phyloP scores from a whole-genome alignment of 805 yeast species.

The Kodamaea hsintzibuensis region DNA sequence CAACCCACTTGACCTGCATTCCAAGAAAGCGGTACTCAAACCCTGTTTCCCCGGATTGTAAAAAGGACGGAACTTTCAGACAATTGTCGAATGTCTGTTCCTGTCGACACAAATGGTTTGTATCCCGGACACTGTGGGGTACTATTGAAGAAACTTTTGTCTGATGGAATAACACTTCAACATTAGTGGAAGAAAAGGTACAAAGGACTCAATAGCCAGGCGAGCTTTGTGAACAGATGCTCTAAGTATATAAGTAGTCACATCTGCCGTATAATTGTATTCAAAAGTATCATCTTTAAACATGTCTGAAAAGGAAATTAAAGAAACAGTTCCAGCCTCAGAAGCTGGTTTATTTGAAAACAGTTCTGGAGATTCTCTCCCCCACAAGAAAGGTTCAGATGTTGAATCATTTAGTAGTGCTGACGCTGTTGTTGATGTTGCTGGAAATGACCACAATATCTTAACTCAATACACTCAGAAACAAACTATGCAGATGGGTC shows the following conservation, averaged over 20 bases:
- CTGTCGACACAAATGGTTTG: neutral
- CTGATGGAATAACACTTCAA: neutral
- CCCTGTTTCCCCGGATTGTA: conserved; percentile 2
- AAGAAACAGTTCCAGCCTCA: neutral
- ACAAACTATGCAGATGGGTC: conserved; percentile 69
- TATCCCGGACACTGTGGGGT: neutral
- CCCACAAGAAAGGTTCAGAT: conserved; percentile 4
- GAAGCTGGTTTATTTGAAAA: conserved; percentile 8
- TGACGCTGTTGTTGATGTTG: conserved; percentile 13
- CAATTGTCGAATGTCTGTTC: neutral
- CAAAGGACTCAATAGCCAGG: neutral
- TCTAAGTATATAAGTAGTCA: neutral
- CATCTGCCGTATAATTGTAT: neutral
- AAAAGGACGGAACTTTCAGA: neutral
- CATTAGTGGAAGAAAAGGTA: neutral
- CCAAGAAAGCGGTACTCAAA: neutral
- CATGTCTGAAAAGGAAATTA: conserved; percentile 3
- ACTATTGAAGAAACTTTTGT: neutral
- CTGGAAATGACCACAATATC: conserved; percentile 38
- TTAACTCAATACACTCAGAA: conserved; percentile 58
- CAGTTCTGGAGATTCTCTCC: conserved; percentile 5
- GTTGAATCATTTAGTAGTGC: conserved; percentile 11
- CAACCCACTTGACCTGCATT: neutral
- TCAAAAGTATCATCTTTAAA: neutral
- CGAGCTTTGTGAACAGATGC: conserved; percentile 1